Evolutionary conservation across 2,329 filamentous ascomycete species (phyloP).

Genomic region (Phoma herbarum): DNA sequence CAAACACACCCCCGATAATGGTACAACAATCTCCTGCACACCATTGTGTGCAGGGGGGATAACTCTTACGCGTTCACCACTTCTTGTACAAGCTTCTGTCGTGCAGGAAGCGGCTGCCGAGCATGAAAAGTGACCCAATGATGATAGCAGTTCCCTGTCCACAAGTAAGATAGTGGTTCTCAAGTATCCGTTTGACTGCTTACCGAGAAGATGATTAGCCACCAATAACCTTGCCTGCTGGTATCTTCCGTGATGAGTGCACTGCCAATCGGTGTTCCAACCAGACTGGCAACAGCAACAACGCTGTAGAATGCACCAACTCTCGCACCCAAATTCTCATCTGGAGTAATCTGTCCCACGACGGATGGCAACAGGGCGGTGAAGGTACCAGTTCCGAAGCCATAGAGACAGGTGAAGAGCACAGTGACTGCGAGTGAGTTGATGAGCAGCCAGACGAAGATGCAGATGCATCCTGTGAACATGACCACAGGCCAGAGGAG

Average conservation of each 20-base stretch:
- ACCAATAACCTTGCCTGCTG: constrained; percentile 31
- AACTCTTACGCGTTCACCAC: too few relatives aligned
- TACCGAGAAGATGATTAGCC: constrained; percentile 41
- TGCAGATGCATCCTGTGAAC: constrained; percentile 54
- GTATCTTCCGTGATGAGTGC: constrained; percentile 37
- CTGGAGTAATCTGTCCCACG: constrained; percentile 74
- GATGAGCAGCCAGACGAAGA: constrained; percentile 65
- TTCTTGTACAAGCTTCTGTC: constrained; percentile 23
- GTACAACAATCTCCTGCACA: too few relatives aligned
- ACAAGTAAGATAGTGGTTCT: neutral
- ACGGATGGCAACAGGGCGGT: constrained; percentile 70
- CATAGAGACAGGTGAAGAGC: constrained; percentile 72
- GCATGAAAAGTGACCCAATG: constrained; percentile 31
- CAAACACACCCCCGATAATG: too few relatives aligned
- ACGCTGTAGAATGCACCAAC: constrained; percentile 71
- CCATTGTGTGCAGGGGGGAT: too few relatives aligned
- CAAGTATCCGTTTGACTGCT: too few relatives aligned
- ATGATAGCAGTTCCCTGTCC: constrained; percentile 27
- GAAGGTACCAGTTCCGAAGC: constrained; percentile 73
- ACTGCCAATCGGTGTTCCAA: constrained; percentile 73
- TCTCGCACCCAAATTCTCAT: constrained; percentile 73
- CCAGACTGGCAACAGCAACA: constrained; percentile 70
- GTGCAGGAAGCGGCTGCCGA: constrained; percentile 31
- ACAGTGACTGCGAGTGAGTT: constrained; percentile 65
- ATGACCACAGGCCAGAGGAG: constrained; percentile 60